Evolutionary conservation across 108 stramenopile genomes (phyloP).

Genomic region (Parietichytrium sp.): DNA sequence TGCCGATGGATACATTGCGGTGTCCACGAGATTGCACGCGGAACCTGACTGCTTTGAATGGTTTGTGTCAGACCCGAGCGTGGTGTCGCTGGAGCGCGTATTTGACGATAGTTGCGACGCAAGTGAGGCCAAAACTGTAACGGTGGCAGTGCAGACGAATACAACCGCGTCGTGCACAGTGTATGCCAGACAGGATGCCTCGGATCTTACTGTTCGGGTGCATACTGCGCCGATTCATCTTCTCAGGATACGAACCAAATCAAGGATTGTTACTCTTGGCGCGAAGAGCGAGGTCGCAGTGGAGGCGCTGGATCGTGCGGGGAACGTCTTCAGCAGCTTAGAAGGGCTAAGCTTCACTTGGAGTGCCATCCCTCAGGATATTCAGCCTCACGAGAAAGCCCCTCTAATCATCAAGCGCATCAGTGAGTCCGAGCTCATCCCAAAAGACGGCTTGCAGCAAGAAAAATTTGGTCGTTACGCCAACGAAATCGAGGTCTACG

Average conservation of each 20-base stretch:
- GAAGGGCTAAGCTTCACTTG: background rate
- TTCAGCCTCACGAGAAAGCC: too few relatives aligned
- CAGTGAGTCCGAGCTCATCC: background rate
- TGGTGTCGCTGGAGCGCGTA: background rate
- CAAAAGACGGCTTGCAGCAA: background rate
- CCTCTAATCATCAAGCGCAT: background rate
- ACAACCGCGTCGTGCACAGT: too few relatives aligned
- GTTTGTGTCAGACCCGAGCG: background rate
- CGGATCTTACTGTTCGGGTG: background rate
- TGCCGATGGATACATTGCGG: background rate
- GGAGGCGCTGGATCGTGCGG: background rate
- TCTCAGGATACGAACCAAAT: background rate
- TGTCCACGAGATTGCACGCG: background rate
- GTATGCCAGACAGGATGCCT: background rate
- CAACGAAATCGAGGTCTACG: background rate
- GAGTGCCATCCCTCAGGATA: background rate
- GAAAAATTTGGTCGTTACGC: background rate
- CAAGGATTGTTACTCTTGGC: background rate
- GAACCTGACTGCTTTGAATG: slow-evolving; percentile 5
- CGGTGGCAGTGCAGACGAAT: slow-evolving; percentile 8
- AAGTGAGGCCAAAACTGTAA: background rate
- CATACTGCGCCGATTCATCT: slow-evolving; percentile 20
- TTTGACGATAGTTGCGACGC: background rate
- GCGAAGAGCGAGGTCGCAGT: background rate
- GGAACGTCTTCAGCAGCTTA: background rate